Conservation (phyloP, 148 eudicot genomes). For the Camellia sinensis region DNA sequence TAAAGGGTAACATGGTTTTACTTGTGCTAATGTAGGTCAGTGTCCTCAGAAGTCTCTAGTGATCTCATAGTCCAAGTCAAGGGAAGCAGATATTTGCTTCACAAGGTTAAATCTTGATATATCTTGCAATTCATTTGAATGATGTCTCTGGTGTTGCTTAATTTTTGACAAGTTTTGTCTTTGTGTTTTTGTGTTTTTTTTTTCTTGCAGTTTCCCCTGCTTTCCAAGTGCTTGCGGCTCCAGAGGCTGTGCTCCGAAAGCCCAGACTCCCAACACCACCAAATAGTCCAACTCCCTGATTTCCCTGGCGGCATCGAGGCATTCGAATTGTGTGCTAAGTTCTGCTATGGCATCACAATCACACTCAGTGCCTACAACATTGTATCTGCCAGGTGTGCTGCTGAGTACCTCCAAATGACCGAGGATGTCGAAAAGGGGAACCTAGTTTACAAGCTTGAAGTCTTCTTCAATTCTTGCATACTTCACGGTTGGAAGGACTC, state of each 20-base stretch:
- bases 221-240: conserved; percentile 69
- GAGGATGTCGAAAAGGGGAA: conserved; percentile 92
- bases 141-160: background rate
- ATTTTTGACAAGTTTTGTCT: background rate
- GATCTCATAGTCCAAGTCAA: conserved; percentile 83
- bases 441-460: conserved; percentile 66
- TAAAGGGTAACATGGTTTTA: background rate
- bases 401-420: conserved; percentile 85
- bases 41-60: conserved; percentile 82
- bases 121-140: background rate
- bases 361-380: conserved; percentile 83
- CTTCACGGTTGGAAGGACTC: conserved; percentile 90
- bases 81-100: conserved; percentile 77
- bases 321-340: conserved; percentile 87
- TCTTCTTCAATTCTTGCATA: conserved; percentile 77
- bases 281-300: conserved; percentile 74
- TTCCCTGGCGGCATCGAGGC: conserved; percentile 82
- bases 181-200: too few species aligned
- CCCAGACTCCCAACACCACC: conserved; percentile 54
- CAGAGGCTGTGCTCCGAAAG: conserved; percentile 67
- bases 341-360: conserved; percentile 89
- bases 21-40: conserved; percentile 55
- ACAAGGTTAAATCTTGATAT: conserved; percentile 53
- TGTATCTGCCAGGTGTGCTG: conserved; percentile 65
- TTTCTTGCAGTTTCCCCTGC: conserved; percentile 68